phyloP scores from a whole-genome alignment of 2,329 filamentous ascomycete species.

The Colletotrichum gigasporum region DNA sequence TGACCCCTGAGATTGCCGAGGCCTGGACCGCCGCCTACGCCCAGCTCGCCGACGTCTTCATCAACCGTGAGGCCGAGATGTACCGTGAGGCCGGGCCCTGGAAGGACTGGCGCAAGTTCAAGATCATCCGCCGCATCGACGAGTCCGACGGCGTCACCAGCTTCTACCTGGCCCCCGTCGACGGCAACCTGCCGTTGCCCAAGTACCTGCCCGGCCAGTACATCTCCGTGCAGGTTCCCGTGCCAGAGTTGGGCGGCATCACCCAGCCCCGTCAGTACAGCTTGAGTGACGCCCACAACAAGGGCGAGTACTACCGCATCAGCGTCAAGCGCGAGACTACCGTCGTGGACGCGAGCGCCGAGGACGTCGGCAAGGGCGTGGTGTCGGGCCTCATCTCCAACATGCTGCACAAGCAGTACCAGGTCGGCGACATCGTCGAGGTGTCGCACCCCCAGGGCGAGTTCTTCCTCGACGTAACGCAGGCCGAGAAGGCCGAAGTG shows the following conservation, averaged over 20 bases:
- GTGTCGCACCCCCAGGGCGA: conserved; percentile 66
- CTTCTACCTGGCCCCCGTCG: conserved; percentile 75
- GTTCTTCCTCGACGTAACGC: conserved; percentile 67
- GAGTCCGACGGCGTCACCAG: conserved; percentile 71
- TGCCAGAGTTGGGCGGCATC: conserved; percentile 67
- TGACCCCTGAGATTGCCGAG: conserved; percentile 72
- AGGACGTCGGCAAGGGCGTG: conserved; percentile 44
- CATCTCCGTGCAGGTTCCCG: conserved; percentile 70
- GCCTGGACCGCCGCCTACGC: conserved; percentile 79
- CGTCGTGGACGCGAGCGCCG: conserved; percentile 36
- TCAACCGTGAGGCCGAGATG: conserved; percentile 68
- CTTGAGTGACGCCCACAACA: conserved; percentile 65
- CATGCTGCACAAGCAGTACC: conserved; percentile 57
- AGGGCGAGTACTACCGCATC: conserved; percentile 72
- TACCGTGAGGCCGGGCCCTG: conserved; percentile 62
- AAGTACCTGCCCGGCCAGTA: conserved; percentile 77
- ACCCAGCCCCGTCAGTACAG: conserved; percentile 81
- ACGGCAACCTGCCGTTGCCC: conserved; percentile 63
- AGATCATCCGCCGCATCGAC: conserved; percentile 66
- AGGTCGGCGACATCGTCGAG: conserved; percentile 62
- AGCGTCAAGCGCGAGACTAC: conserved; percentile 73
- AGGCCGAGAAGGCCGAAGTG: conserved; percentile 47
- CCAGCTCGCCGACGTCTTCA: conserved; percentile 77
- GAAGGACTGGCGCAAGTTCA: conserved; percentile 61
- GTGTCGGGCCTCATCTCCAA: conserved; percentile 62